Base-by-base conservation (phyloP, 345 rosid genomes). In the Bruguiera sexangula region DNA sequence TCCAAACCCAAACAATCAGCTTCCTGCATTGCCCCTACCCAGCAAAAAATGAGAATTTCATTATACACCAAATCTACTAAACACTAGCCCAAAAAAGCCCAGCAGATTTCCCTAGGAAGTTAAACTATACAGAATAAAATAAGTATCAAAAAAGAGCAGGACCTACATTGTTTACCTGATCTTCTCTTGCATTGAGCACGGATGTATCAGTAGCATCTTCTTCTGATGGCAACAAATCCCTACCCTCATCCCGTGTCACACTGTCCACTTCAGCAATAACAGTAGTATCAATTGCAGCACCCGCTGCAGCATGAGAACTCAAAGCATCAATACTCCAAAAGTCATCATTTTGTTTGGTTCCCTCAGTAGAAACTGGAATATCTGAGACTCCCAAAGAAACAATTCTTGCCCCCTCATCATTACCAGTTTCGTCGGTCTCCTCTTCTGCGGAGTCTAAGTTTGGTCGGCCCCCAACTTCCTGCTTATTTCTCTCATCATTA, bases 21-120 rank as follows among this genome's bases (percentile, higher is more conserved):
- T 77, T 84, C 96, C 96, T 93, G 97, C 96, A 91, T 85, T 81
- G 82, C 82, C 89, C 98, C 98, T 88, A 85, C 88, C 94, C 82
- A 89, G 88, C 79, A 87, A 82, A 81, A 86, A 89, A 88, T 88
- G 89, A 88, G 91, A 87, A 85, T 66, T 78, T 78, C 73, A 83
- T 85, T 75, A 89, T 78, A 78, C 78, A 80, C 77, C 77, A 72
- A 80, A 77, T 52, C 67, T 58, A 76, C 59, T 79, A 59, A 74
- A 62, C 48, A 53, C 55, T 51, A 37, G 57, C 46, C 72, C 69
- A 66, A 46, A 65, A 39, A 70, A 68, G 31, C 68, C 69, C 61
- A 60, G 65, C 53, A 56, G 69, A 69, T 32, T 37, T 43, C 65
- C 73, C 67, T 32, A 31, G 8, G 21, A 56, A 56, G 30, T 29